A percentile compares a stretch with the other conserved stretches of the same genome.
Evolutionary conservation across 306 rosid species (phyloP).

Genomic region (Vachellia pachyceras): DNA sequence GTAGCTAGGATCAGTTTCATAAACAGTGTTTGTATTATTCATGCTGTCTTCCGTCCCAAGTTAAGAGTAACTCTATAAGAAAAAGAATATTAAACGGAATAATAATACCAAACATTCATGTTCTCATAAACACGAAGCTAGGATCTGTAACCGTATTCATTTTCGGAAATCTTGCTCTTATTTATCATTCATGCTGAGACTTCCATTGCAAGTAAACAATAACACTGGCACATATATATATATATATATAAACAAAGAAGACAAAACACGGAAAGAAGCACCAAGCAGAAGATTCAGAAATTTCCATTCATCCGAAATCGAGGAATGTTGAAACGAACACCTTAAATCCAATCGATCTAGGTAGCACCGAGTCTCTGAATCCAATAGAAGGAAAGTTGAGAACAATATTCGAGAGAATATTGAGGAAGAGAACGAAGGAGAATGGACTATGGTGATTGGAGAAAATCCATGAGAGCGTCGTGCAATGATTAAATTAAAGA

Average conservation of each 20-base stretch:
- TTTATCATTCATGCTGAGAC: neutral
- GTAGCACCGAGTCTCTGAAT: neutral
- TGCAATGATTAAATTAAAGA: conserved; percentile 16
- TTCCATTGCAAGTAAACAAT: neutral
- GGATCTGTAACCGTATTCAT: neutral
- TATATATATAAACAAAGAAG: neutral
- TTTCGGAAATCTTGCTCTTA: neutral
- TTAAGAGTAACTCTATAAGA: neutral
- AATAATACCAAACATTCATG: neutral
- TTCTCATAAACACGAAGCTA: neutral
- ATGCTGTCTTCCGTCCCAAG: neutral
- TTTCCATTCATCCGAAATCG: neutral
- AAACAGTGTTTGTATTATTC: neutral
- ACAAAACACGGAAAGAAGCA: neutral
- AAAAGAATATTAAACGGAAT: neutral
- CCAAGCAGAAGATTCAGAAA: neutral
- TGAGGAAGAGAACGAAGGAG: conserved; percentile 31
- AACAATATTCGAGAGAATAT: conserved; percentile 28
- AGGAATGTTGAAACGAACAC: conserved; percentile 22
- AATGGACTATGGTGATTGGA: conserved; percentile 51
- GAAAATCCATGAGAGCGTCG: conserved; percentile 42
- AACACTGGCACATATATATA: too few species aligned
- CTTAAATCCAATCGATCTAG: conserved; percentile 16
- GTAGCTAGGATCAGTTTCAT: neutral
- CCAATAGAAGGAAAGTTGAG: neutral